Evolutionary conservation across 257 asterid genomes (phyloP), one percentile per base, ranked within the genome.

Genomic region (Ocimum tenuiflorum): DNA sequence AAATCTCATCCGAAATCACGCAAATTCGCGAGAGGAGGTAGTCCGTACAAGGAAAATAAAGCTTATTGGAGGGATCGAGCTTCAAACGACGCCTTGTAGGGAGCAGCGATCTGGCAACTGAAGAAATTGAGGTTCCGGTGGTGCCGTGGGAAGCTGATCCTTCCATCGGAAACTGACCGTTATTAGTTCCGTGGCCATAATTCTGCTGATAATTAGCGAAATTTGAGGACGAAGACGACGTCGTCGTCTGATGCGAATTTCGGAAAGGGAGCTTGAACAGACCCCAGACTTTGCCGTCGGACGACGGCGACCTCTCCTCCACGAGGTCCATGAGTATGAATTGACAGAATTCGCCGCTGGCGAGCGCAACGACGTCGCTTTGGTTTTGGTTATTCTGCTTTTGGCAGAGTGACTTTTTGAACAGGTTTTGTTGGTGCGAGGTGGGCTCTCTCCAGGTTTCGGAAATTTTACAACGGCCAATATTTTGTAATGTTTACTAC

Each of bases 61-160:
- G 96, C 84, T 85, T 87, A 65, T 74, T 81, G 0, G 98, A 76
- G 18, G 97, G 98, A 83, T 91, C 97, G 62, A 91, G 98, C 79
- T 89, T 91, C 88, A 91, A 73, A 75, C 96, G 98, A 24, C 92
- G 96, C 15, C 96, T 87, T 50, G 82, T 68, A 53, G 87, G 96
- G 29, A 91, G 85, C 57, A 91, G 59, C 82, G 96, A 91, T 86
- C 97, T 86, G 66, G 95, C 95, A 13, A 89, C 94, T 3, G 86
- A 86, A 53, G 98, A 83, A 41, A 89, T 94, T 1, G 97, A 91
- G 80, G 76, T 76, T 2, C 84, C 82, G 46, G 67, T 15, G 64
- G 18, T 71, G 17, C 67, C 78, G 8, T 65, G 77, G 19, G 82
- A 74, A 60, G 45, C 80, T 62, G 95, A 89, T 87, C 94, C 91